phyloP scores from a whole-genome alignment of 768 basidiomycete genomes.

The Pulveroboletus sp. region DNA sequence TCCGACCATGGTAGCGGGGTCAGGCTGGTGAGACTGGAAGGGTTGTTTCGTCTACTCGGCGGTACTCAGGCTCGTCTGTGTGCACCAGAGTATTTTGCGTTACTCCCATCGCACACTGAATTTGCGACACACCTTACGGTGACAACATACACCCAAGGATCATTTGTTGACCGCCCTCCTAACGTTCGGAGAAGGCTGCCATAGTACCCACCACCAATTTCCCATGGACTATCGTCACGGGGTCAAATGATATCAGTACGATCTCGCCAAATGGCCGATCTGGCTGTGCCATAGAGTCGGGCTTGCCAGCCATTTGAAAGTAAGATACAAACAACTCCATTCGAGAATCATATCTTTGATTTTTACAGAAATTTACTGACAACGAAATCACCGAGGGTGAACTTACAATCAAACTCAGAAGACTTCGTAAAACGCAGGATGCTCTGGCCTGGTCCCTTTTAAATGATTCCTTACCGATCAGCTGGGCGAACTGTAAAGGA shows the following conservation, averaged over 20 bases:
- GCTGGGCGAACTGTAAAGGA: constrained; percentile 1
- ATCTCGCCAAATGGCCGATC: constrained; percentile 1
- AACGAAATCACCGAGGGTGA: neutral
- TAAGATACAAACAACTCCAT: neutral
- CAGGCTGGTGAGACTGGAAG: constrained; percentile 6
- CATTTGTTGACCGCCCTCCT: constrained; percentile 1
- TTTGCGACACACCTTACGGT: constrained; percentile 2
- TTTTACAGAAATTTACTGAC: neutral
- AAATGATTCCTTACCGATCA: neutral
- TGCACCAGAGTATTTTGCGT: constrained; percentile 4
- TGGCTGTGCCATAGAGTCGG: neutral
- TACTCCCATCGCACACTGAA: constrained; percentile 1
- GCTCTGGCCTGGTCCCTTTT: neutral
- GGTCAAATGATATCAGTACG: constrained; percentile 1
- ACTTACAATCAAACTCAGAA: constrained; percentile 2
- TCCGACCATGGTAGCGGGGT: neutral
- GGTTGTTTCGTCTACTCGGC: constrained; percentile 3
- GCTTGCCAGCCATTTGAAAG: constrained; percentile 4
- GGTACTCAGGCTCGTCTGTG: neutral
- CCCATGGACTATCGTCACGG: neutral
- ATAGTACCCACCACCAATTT: constrained; percentile 7
- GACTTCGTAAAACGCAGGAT: constrained; percentile 2
- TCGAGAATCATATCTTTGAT: neutral
- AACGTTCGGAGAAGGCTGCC: constrained; percentile 3
- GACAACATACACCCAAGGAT: constrained; percentile 1